A percentile compares a stretch with the other conserved stretches of the same genome.
Evolutionary conservation across 371 early-diverging fungal species (phyloP).

Genomic region (Funneliformis caledonium): DNA sequence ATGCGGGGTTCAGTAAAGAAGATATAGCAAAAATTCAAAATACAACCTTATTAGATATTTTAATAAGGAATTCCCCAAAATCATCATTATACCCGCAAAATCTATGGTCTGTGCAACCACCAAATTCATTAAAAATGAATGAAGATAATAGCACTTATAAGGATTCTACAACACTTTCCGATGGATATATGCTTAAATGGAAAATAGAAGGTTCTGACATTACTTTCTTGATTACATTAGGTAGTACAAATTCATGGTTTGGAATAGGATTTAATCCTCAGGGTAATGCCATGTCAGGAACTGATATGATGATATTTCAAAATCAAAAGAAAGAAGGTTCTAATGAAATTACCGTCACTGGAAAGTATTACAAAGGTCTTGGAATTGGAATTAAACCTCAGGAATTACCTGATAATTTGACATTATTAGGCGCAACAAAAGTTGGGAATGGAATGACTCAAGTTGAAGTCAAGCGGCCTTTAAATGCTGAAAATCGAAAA

Average conservation of each 20-base stretch:
- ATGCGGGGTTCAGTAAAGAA: neutral
- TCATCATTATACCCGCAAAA: neutral
- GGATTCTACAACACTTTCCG: neutral
- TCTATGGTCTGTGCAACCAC: conserved; percentile 20
- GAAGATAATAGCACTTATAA: neutral
- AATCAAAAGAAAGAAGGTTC: neutral
- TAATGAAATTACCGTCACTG: neutral
- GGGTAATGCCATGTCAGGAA: conserved; percentile 12
- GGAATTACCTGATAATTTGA: neutral
- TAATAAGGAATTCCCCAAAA: neutral
- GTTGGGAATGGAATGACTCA: neutral
- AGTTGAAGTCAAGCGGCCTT: conserved; percentile 9
- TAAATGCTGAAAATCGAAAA: neutral
- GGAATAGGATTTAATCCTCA: conserved; percentile 25
- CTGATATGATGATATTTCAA: conserved; percentile 22
- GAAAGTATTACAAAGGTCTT: neutral
- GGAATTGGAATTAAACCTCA: neutral
- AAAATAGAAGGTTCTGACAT: neutral
- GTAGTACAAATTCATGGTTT: conserved; percentile 19
- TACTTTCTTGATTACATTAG: neutral
- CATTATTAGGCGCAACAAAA: neutral
- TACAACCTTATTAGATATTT: conserved; percentile 11
- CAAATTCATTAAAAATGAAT: neutral
- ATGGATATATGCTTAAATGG: conserved; percentile 7
- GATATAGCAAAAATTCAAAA: neutral